phyloP scores from a whole-genome alignment of 345 rosid genomes.

The Syzygium grande region DNA sequence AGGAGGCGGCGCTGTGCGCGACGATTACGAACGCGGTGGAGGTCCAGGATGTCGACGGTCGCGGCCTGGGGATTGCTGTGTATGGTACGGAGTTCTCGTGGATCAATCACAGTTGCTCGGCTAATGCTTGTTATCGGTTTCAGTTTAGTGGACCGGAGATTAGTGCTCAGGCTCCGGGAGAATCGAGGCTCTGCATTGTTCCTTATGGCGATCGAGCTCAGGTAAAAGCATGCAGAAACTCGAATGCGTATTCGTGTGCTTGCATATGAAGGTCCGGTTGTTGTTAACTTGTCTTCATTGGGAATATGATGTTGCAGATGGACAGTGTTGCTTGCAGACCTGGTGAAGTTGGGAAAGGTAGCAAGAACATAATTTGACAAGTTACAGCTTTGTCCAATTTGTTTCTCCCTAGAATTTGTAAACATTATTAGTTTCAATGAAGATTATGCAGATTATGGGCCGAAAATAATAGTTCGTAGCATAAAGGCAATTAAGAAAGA shows the following conservation, averaged over 20 bases:
- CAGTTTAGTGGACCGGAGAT: conserved; percentile 17
- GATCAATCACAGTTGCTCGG: conserved; percentile 90
- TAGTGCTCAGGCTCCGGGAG: not conserved
- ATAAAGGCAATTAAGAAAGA: conserved; percentile 46
- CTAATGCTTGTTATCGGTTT: conserved; percentile 75
- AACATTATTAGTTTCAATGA: not conserved
- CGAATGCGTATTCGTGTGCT: not conserved
- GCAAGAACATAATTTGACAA: not conserved
- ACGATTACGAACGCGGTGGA: conserved; percentile 78
- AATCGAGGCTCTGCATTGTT: conserved; percentile 10
- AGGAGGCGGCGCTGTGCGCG: conserved; percentile 49
- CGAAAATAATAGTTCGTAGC: conserved; percentile 50
- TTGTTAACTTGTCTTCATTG: not conserved
- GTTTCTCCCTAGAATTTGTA: not conserved
- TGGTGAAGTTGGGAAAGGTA: conserved; percentile 22
- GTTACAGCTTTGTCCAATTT: not conserved
- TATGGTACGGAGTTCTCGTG: conserved; percentile 59
- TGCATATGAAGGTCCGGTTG: not conserved
- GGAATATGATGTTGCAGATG: conserved; percentile 22
- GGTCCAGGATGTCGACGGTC: conserved; percentile 55
- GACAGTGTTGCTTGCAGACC: conserved; percentile 4
- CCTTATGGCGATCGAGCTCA: conserved; percentile 12
- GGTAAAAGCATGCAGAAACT: not conserved
- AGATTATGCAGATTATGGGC: conserved; percentile 33
- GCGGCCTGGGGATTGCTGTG: conserved; percentile 50